A percentile compares a stretch with the other conserved stretches of the same genome.
These are phyloP conservation scores for Polygonum aviculare DNA, from an alignment of 148 eudicot genomes.

Conservation along the genomic window DNA sequence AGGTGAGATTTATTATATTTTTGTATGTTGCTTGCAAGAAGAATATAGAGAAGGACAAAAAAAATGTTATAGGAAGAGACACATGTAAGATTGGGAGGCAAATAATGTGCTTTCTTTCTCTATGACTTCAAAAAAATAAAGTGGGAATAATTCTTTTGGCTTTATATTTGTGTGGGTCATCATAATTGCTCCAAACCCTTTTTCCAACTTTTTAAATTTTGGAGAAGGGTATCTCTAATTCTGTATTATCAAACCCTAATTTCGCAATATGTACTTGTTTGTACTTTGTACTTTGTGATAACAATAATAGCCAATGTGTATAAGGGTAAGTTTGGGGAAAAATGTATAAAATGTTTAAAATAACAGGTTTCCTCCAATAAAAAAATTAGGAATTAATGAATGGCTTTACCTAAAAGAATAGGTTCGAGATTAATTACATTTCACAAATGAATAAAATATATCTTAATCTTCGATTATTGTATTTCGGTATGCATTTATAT, in stretches of 20 bases:
- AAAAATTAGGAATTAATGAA: no score
- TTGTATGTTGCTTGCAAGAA: not conserved
- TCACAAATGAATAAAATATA: no score
- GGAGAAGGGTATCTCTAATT: not conserved
- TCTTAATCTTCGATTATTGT: no score
- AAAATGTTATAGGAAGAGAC: not conserved
- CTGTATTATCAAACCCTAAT: not conserved
- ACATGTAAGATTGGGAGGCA: not conserved
- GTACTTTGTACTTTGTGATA: constrained; percentile 2
- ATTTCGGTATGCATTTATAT: no score
- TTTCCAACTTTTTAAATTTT: not conserved
- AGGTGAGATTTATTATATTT: not conserved
- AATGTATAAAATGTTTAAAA: no score
- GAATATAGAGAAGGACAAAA: not conserved
- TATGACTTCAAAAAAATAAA: constrained; percentile 2
- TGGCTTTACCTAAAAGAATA: no score
- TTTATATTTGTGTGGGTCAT: not conserved
- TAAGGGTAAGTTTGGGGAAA: no score
- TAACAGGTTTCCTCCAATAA: no score
- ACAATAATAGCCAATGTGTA: no score
- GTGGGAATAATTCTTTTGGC: not conserved
- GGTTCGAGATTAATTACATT: no score
- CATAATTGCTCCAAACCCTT: not conserved
- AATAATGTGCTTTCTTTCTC: constrained; percentile 8
- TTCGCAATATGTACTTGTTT: not conserved